These are phyloP conservation scores for Herpotrichia juniperi DNA, from an alignment of 2,329 filamentous ascomycete genomes.

Conservation along the genomic window DNA sequence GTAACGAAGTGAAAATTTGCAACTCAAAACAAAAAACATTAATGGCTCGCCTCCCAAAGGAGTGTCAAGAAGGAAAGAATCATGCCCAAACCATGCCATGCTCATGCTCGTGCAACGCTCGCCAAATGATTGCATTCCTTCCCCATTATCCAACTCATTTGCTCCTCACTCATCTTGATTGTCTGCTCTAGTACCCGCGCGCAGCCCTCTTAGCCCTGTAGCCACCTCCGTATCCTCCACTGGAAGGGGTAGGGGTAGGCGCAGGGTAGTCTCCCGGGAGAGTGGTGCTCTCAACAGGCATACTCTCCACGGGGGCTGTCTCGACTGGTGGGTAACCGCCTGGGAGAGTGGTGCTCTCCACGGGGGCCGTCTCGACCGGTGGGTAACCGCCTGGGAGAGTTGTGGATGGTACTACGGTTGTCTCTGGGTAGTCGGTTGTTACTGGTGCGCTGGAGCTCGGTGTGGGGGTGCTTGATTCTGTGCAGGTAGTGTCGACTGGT, in stretches of 20 bases:
- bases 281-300: too few relatives aligned
- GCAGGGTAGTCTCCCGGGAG: neutral
- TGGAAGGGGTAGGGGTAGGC: neutral
- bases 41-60: neutral
- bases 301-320: neutral
- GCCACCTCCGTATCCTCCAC: neutral
- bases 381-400: neutral
- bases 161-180: neutral
- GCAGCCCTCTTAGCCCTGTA: neutral
- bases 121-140: neutral
- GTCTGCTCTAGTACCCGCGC: neutral
- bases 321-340: neutral
- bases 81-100: conserved; percentile 1
- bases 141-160: neutral
- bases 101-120: neutral
- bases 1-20: neutral
- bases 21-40: conserved; percentile 2
- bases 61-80: neutral
- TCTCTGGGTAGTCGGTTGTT: too few relatives aligned
- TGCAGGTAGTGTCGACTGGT: too few relatives aligned
- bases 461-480: too few relatives aligned
- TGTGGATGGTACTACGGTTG: neutral
- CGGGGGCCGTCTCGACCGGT: neutral
- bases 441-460: too few relatives aligned
- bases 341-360: too few relatives aligned